phyloP scores from a whole-genome alignment of 306 rosid genomes.

The Luffa acutangula region DNA sequence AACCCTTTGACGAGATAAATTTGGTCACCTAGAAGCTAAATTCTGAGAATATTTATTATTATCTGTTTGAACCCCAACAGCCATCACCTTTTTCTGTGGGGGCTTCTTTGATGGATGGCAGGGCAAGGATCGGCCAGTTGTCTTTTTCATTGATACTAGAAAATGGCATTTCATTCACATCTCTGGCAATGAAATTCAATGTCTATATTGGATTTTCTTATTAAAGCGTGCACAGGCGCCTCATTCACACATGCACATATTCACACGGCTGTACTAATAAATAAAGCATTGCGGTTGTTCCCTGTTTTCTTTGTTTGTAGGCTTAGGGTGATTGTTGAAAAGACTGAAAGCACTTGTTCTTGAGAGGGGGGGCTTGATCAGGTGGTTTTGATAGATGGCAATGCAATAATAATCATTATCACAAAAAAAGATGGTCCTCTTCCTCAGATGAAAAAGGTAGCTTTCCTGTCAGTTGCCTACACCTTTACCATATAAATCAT shows the following conservation, averaged over 20 bases:
- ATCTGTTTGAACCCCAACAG: slow-evolving; percentile 23
- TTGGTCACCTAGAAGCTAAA: not conserved
- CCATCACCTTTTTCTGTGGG: slow-evolving; percentile 13
- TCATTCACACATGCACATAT: not conserved
- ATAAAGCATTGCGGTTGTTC: not conserved
- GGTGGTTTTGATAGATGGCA: slow-evolving; percentile 4
- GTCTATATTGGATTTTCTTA: not conserved
- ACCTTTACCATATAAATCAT: not conserved
- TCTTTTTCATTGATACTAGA: slow-evolving; percentile 6
- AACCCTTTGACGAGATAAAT: not conserved
- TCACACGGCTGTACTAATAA: not conserved
- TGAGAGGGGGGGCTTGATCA: not conserved
- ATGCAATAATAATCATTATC: not conserved
- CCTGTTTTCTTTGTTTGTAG: slow-evolving; percentile 8
- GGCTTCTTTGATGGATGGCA: slow-evolving; percentile 12
- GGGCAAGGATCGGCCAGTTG: slow-evolving; percentile 2
- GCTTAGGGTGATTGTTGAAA: slow-evolving; percentile 2
- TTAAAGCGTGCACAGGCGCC: not conserved
- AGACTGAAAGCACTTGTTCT: slow-evolving; percentile 1
- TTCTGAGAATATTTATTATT: not conserved
- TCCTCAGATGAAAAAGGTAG: slow-evolving; percentile 1
- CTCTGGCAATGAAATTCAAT: not conserved
- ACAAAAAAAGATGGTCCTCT: not conserved
- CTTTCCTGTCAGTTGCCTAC: not conserved
- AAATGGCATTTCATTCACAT: slow-evolving; percentile 2